A percentile compares a stretch with the other conserved stretches of the same genome.
Evolutionary conservation across 768 basidiomycete species (phyloP).

Genomic region (Trametes elegans): DNA sequence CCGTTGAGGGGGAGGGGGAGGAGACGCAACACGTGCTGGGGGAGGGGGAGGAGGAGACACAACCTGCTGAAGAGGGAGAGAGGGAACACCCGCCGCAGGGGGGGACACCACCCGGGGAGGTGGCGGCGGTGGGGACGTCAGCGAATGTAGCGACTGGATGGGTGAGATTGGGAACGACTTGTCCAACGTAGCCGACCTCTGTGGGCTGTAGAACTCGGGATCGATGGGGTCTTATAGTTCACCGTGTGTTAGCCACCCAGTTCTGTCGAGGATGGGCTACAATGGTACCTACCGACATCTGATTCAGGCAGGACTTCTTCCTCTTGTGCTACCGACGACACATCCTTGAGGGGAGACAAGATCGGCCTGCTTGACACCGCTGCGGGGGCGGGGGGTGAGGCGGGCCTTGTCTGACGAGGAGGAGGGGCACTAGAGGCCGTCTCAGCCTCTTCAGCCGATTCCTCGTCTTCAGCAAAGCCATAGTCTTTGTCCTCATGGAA

Average conservation of each 20-base stretch:
- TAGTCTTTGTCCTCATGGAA: not conserved
- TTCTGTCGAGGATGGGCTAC: not conserved
- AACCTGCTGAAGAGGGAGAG: not conserved
- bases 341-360: slow-evolving; percentile 22
- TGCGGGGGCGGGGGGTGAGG: slow-evolving; percentile 21
- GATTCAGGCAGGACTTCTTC: slow-evolving; percentile 50
- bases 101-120: slow-evolving; percentile 3
- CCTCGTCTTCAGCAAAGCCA: too few relatives aligned
- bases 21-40: slow-evolving; percentile 8
- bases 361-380: slow-evolving; percentile 24
- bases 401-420: slow-evolving; percentile 9
- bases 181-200: slow-evolving; percentile 29
- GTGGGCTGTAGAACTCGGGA: slow-evolving; percentile 56
- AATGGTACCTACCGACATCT: slow-evolving; percentile 51
- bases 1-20: not conserved
- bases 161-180: not conserved
- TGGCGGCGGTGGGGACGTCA: slow-evolving; percentile 5
- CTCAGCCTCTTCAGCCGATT: slow-evolving; percentile 2
- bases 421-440: slow-evolving; percentile 6
- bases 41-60: slow-evolving; percentile 11
- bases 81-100: not conserved
- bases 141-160: not conserved
- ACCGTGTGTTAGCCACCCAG: slow-evolving; percentile 1
- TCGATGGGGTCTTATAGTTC: slow-evolving; percentile 62
- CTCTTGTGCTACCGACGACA: not conserved